Evolutionary conservation across 768 basidiomycete genomes (phyloP).

Genomic region (Boletus sp.): DNA sequence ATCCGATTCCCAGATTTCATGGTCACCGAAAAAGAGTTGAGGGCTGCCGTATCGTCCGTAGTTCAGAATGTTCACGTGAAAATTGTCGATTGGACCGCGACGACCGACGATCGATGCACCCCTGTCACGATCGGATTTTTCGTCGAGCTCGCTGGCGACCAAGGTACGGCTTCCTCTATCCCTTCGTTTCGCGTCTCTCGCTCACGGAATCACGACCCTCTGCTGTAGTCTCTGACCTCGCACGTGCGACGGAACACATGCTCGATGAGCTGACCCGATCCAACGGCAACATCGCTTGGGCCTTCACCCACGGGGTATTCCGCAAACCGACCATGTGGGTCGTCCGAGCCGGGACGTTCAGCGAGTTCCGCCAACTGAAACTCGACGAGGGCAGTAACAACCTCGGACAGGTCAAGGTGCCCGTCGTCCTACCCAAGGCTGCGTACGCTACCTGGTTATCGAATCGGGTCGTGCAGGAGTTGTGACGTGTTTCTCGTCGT

Average conservation of each 20-base stretch:
- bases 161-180: not conserved
- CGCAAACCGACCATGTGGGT: constrained; percentile 22
- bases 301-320: not conserved
- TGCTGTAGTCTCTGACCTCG: not conserved
- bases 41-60: not conserved
- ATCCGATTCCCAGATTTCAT: constrained; percentile 13
- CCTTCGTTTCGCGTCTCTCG: not conserved
- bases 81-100: constrained; percentile 16
- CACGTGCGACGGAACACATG: not conserved
- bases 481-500: not conserved
- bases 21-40: constrained; percentile 12
- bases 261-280: constrained; percentile 6
- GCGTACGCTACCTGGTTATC: constrained; percentile 10
- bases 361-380: constrained; percentile 18
- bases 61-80: not conserved
- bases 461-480: constrained; percentile 15
- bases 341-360: constrained; percentile 20
- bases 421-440: constrained; percentile 16
- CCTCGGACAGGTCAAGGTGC: constrained; percentile 21
- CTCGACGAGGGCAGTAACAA: constrained; percentile 5
- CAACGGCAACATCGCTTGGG: not conserved
- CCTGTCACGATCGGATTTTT: constrained; percentile 16
- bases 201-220: not conserved
- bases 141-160: constrained; percentile 9
- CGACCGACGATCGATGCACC: constrained; percentile 1